These are phyloP conservation scores for Geranomyces variabilis DNA, from an alignment of 192 early-diverging fungal species.

Conservation along the genomic window DNA sequence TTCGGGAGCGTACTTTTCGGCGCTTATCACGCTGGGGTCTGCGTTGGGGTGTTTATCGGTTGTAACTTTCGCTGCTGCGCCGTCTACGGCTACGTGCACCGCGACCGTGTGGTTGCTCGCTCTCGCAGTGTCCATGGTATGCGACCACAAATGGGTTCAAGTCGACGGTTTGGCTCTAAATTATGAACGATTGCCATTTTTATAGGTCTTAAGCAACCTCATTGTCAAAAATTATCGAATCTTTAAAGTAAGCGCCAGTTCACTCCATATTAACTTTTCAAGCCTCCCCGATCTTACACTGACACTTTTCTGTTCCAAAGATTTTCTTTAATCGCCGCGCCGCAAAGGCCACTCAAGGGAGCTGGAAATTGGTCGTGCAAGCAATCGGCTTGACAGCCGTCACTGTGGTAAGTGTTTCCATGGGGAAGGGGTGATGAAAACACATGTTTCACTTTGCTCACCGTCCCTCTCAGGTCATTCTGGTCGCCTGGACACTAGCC, in stretches of 20 bases:
- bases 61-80: not conserved
- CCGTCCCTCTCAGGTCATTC: not conserved
- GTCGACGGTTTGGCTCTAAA: not conserved
- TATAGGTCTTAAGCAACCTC: constrained; percentile 1
- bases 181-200: not conserved
- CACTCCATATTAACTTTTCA: not conserved
- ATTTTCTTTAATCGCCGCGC: constrained; percentile 1
- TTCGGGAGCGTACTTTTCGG: not conserved
- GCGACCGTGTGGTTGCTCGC: not conserved
- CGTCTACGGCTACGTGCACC: not conserved
- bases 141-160: not conserved
- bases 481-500: not conserved
- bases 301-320: not conserved
- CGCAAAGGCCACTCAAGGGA: not conserved
- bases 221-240: constrained; percentile 5
- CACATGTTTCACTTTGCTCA: too few species aligned
- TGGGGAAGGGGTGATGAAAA: too few species aligned
- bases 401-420: too few species aligned
- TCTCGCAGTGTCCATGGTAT: not conserved
- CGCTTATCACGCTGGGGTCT: not conserved
- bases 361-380: not conserved
- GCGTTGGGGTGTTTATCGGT: not conserved
- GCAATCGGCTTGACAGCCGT: not conserved
- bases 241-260: not conserved
- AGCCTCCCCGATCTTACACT: not conserved